Evolutionary conservation across 1,284 basidiomycete species (phyloP), one percentile per base, ranked within the genome.

Genomic region (Irpex lacteus): DNA sequence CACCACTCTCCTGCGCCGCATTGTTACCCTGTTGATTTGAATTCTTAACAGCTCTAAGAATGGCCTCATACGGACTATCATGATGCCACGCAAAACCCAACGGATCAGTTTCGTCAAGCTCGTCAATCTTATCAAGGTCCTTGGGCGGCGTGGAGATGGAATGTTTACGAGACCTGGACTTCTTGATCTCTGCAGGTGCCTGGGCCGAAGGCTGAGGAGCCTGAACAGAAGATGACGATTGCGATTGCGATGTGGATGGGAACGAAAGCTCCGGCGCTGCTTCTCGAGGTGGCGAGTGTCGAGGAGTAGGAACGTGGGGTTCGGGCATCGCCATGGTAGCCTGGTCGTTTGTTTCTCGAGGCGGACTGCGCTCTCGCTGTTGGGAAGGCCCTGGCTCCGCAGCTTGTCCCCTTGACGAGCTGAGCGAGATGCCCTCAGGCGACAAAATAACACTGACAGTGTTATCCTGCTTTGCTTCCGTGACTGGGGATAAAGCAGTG

Each of bases 81-180:
- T 91, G 87, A 71, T 91, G 90, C 67, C 88, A 76, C 13, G 79
- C 74, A 15, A 81, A 66, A 3, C 89, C 89, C 62, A 86, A 79
- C 3, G 89, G 88, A 71, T 85, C 88, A 11, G 84, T 84, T 71
- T 90, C 88, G 70, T 92, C 90, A 49, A 92, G 74, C 72, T 91
- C 88, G 70, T 92, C 90, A 65, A 92, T 88, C 34, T 81, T 81
- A 75, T 91, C 90, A 58, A 92, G 78, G 62, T 84, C 81, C 49
- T 69, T 69, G 69, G 77, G 64, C 66, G 74, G 69, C 5, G 74
- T 67, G 3, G 68, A 49, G 3, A 71, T 61, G 52, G 69, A 71
- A 5, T 68, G 67, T 50, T 72, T 72, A 65, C 70, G 70, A 61
- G 70, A 71, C 32, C 68, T 65, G 26, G 66, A 67, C 60, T 69